phyloP scores from a whole-genome alignment of 2,329 filamentous ascomycete genomes.

The Elsinoe ampelina region DNA sequence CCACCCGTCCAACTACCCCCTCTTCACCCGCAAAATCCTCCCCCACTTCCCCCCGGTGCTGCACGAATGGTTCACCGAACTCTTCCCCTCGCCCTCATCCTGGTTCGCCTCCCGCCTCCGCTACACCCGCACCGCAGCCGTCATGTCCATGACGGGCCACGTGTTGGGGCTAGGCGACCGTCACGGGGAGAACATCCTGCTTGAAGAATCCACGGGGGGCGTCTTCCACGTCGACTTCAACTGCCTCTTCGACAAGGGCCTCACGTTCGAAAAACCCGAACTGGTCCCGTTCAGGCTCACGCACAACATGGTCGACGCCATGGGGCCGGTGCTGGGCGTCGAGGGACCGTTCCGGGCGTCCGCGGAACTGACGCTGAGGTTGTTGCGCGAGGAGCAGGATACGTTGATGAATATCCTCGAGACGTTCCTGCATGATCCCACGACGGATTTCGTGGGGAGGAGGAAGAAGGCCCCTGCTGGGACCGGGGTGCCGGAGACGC shows the following conservation, averaged over 20 bases:
- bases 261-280: slow-evolving; percentile 91
- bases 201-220: slow-evolving; percentile 88
- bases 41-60: slow-evolving; percentile 71
- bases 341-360: slow-evolving; percentile 86
- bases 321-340: slow-evolving; percentile 78
- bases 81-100: slow-evolving; percentile 81
- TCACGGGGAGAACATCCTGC: slow-evolving; percentile 92
- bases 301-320: slow-evolving; percentile 97
- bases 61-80: slow-evolving; percentile 89
- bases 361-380: slow-evolving; percentile 75
- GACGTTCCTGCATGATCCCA: slow-evolving; percentile 94
- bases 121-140: slow-evolving; percentile 88
- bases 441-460: slow-evolving; percentile 80
- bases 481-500: slow-evolving; percentile 53
- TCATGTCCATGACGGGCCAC: slow-evolving; percentile 99
- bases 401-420: slow-evolving; percentile 96
- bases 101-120: slow-evolving; percentile 86
- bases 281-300: slow-evolving; percentile 92
- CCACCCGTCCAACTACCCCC: slow-evolving; percentile 50
- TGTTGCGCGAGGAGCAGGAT: slow-evolving; percentile 85
- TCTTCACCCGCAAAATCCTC: slow-evolving; percentile 61
- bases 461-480: slow-evolving; percentile 46
- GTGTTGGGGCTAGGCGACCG: slow-evolving; percentile 88
- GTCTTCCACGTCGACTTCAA: slow-evolving; percentile 99
- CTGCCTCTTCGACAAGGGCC: slow-evolving; percentile 95